phyloP scores from a whole-genome alignment of 1,284 basidiomycete species.

The Tranzscheliella williamsii region DNA sequence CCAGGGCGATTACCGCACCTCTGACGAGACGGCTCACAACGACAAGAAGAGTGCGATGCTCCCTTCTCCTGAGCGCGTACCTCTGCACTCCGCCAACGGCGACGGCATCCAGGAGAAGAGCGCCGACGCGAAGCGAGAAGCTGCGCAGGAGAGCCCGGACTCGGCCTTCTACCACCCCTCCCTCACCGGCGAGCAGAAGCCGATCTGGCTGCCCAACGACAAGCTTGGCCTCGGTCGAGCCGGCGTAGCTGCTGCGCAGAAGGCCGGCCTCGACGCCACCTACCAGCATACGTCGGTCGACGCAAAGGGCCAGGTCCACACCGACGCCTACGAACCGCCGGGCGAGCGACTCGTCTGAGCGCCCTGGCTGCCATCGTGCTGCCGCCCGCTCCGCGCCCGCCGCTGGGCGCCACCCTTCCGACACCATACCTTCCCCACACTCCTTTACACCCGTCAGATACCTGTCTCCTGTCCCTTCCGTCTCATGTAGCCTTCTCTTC shows the following conservation, averaged over 20 bases:
- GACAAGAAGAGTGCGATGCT: slow-evolving; percentile 37
- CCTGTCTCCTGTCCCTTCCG: no score
- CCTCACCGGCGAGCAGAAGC: slow-evolving; percentile 48
- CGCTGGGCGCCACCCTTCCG: no score
- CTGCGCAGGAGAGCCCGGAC: slow-evolving; percentile 15
- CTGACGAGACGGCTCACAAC: slow-evolving; percentile 33
- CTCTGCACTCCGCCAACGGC: not conserved
- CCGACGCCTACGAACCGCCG: slow-evolving; percentile 51
- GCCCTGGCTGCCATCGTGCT: no score
- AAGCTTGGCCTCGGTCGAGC: slow-evolving; percentile 53
- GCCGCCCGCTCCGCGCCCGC: no score
- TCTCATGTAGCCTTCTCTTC: no score
- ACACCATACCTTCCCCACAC: no score
- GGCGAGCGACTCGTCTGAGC: slow-evolving; percentile 50
- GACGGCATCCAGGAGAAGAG: slow-evolving; percentile 2
- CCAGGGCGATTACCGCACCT: slow-evolving; percentile 17
- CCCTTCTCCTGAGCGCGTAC: not conserved
- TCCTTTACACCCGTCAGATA: no score
- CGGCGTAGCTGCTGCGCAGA: slow-evolving; percentile 44
- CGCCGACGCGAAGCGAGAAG: slow-evolving; percentile 6
- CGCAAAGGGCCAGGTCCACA: slow-evolving; percentile 54
- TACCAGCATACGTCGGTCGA: slow-evolving; percentile 47
- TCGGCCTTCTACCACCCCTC: slow-evolving; percentile 54
- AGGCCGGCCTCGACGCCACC: slow-evolving; percentile 52
- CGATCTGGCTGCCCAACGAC: slow-evolving; percentile 59